Evolutionary conservation across 1,284 basidiomycete genomes (phyloP).

Genomic region (Cutaneotrichosporon cutaneum): DNA sequence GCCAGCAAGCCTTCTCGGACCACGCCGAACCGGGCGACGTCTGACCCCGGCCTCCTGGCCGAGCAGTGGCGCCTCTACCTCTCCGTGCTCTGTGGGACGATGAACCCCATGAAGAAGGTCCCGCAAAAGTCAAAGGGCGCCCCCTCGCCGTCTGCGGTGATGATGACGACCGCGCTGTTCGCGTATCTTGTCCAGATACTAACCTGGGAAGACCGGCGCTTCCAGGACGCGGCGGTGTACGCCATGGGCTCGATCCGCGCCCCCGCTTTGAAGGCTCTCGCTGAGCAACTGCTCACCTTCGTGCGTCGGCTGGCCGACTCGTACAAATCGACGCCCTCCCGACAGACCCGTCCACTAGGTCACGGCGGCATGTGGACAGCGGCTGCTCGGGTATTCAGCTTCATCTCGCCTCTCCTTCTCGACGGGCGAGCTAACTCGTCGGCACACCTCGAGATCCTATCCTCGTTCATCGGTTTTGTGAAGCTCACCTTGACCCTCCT

Average conservation of each 20-base stretch:
- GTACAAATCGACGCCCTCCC: slow-evolving; percentile 46
- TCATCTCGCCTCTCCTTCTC: slow-evolving; percentile 75
- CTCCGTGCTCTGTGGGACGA: slow-evolving; percentile 74
- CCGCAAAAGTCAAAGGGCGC: slow-evolving; percentile 58
- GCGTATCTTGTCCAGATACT: slow-evolving; percentile 82
- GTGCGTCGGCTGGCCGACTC: slow-evolving; percentile 70
- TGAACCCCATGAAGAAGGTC: slow-evolving; percentile 58
- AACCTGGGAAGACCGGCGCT: slow-evolving; percentile 76
- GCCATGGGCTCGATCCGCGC: slow-evolving; percentile 84
- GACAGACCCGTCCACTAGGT: slow-evolving; percentile 60
- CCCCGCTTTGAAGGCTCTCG: slow-evolving; percentile 71
- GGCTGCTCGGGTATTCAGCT: slow-evolving; percentile 83
- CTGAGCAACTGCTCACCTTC: slow-evolving; percentile 79
- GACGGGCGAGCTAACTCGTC: slow-evolving; percentile 62
- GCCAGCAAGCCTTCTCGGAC: slow-evolving; percentile 4
- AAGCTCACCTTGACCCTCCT: slow-evolving; percentile 77
- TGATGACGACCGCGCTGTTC: slow-evolving; percentile 71
- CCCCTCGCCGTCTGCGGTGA: slow-evolving; percentile 41
- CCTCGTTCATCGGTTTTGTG: slow-evolving; percentile 80
- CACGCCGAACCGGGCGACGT: slow-evolving; percentile 26
- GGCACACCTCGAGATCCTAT: slow-evolving; percentile 65
- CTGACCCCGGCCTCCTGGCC: slow-evolving; percentile 66
- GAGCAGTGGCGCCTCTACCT: slow-evolving; percentile 89
- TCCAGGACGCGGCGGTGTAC: slow-evolving; percentile 80
- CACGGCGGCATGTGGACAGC: slow-evolving; percentile 83